Evolutionary conservation across 2,329 filamentous ascomycete genomes (phyloP).

Genomic region (Elsinoe perseae): DNA sequence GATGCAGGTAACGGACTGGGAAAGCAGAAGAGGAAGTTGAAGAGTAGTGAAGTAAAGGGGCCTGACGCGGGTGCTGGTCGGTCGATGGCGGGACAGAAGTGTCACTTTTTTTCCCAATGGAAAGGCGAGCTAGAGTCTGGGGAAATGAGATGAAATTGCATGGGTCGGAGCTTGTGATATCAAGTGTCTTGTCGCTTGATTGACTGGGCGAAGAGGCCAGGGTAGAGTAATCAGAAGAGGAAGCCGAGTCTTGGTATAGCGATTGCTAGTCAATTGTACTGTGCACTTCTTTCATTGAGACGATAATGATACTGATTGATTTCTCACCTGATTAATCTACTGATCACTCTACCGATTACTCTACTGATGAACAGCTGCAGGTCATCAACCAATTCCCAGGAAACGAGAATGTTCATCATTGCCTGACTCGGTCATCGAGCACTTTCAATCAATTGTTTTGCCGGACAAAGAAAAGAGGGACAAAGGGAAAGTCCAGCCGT

Average conservation of each 20-base stretch:
- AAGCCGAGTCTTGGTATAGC: background rate
- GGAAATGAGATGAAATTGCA: conserved; percentile 13
- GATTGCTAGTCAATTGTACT: background rate
- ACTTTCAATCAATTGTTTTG: background rate
- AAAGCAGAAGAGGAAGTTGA: background rate
- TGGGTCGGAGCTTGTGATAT: background rate
- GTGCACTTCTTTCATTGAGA: background rate
- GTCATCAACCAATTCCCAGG: background rate
- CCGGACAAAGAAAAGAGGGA: no score
- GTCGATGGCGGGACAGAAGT: background rate
- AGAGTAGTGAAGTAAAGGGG: background rate
- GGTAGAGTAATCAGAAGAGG: background rate
- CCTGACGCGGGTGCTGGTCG: background rate
- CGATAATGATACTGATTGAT: no score
- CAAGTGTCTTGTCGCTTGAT: background rate
- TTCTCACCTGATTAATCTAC: no score
- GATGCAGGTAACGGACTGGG: background rate
- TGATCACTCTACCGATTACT: background rate
- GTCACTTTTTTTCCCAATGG: background rate
- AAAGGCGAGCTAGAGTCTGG: background rate
- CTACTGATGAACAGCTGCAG: background rate
- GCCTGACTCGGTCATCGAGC: background rate
- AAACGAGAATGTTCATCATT: background rate
- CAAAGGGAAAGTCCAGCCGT: background rate
- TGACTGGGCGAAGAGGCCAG: background rate